Evolutionary conservation across 2,329 filamentous ascomycete species (phyloP).

Genomic region (Xylogone sp.): DNA sequence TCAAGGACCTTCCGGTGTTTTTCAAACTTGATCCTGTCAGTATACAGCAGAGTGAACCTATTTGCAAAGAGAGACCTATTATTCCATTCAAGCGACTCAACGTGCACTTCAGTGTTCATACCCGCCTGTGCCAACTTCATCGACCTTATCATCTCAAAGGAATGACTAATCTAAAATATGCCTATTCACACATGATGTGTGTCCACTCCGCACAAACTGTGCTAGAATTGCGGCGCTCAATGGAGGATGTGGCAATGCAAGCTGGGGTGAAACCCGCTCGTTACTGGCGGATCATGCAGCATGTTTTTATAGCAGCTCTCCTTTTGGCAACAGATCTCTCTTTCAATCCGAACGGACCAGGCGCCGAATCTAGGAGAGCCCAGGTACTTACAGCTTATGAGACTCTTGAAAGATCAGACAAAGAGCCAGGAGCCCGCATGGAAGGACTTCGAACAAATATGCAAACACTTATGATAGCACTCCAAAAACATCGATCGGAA

Average conservation of each 20-base stretch:
- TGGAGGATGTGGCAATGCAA: background rate
- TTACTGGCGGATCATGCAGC: conserved; percentile 5
- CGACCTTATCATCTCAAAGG: conserved; percentile 6
- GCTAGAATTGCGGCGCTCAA: conserved; percentile 3
- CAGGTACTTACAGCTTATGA: conserved; percentile 4
- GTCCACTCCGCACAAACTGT: conserved; percentile 6
- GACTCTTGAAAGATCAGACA: conserved; percentile 4
- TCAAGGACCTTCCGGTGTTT: conserved; percentile 7
- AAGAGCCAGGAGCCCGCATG: conserved; percentile 2
- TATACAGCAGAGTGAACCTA: conserved; percentile 5
- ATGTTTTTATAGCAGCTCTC: conserved; percentile 7
- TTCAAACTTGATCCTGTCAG: conserved; percentile 5
- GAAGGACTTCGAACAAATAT: conserved; percentile 5
- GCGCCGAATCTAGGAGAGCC: conserved; percentile 5
- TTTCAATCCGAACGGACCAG: conserved; percentile 6
- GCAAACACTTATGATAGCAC: conserved; percentile 4
- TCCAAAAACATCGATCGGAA: conserved; percentile 1
- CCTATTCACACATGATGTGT: conserved; percentile 7
- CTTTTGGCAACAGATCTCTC: conserved; percentile 5
- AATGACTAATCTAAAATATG: conserved; percentile 4
- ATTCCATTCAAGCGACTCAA: conserved; percentile 1
- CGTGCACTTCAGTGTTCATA: conserved; percentile 6
- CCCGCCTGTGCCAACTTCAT: conserved; percentile 8
- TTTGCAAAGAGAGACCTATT: conserved; percentile 4
- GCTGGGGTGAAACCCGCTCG: background rate